Conservation (phyloP, 768 basidiomycete genomes). For the Pulveroboletus sp. region DNA sequence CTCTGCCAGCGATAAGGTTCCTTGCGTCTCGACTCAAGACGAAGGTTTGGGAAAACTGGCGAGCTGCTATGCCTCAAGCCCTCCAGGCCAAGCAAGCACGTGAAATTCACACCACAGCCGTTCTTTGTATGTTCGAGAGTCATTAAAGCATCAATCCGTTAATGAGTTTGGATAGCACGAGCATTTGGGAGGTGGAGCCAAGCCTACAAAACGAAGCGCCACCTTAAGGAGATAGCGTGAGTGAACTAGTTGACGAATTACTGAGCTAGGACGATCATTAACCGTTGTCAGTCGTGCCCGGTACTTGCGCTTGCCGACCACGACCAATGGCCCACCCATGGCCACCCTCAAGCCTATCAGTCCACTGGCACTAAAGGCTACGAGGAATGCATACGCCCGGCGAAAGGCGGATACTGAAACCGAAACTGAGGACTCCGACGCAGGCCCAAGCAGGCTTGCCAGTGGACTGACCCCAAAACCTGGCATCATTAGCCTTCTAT, state of each 20-base stretch:
- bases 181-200: constrained; percentile 65
- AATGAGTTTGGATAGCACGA: constrained; percentile 35
- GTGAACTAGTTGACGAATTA: constrained; percentile 31
- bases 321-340: constrained; percentile 36
- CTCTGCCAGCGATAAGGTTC: constrained; percentile 76
- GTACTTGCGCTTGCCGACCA: constrained; percentile 68
- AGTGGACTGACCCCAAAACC: constrained; percentile 26
- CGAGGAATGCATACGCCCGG: constrained; percentile 31
- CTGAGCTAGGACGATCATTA: constrained; percentile 23
- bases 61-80: constrained; percentile 64
- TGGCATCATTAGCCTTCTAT: constrained; percentile 38
- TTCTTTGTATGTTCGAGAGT: constrained; percentile 49
- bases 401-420: constrained; percentile 23
- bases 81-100: constrained; percentile 62
- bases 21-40: constrained; percentile 56
- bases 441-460: constrained; percentile 22
- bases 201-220: constrained; percentile 61
- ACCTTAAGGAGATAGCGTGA: constrained; percentile 80
- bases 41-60: constrained; percentile 64
- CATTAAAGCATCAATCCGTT: constrained; percentile 4
- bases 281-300: constrained; percentile 60
- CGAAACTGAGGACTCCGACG: constrained; percentile 31
- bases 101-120: constrained; percentile 47
- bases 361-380: constrained; percentile 22
- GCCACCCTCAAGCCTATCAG: constrained; percentile 28